Base-by-base conservation (phyloP, 768 basidiomycete genomes). In the Lactarius vividus region DNA sequence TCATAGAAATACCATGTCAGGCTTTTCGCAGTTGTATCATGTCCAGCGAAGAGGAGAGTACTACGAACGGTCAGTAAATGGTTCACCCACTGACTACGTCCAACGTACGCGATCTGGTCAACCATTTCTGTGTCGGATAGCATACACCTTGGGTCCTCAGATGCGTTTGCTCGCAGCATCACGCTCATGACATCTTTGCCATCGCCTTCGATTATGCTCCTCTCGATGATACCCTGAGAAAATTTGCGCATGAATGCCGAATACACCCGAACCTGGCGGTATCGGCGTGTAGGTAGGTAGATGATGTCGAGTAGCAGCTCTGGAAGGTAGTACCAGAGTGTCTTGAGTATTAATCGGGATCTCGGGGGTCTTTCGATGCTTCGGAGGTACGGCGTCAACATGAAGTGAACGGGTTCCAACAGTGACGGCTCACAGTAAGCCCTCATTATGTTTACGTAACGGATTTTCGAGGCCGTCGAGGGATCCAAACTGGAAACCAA, bases 401-500 rank as follows among this genome's bases (percentile, higher is more conserved):
- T 37, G 35, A 35, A 49, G 28, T 40, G 18, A 18, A 33, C 4
- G 9, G 29, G 13, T 10, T 46, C n/a, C 5, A 4, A 56, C 42
- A 15, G 29, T 26, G 15, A 11, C n/a, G 20, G 5, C 73, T 16
- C 54, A 74, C 73, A 73, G 72, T 64, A 74, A 65, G 54, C 71
- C 65, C 39, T 73, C 70, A 57, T 71, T 70, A 5, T 69, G 69
- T 23, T 72, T 59, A 28, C 67, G 64, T 31, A 74, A 55, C 2
- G 63, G 70, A 29, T 65, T 74, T 42, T 71, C 23, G 10, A 59
- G 44, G 28, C 73, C 65, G 35, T 74, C 69, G 15, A 74, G 61
- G 1, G 72, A 70, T 9, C 70, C 70, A 16, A 71, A 71, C 29
- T 72, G 67, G n/a, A 70, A 70, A 44, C 69, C 71, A 56, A 73